These are phyloP conservation scores for Phytophthora hibernalis DNA, from an alignment of 352 stramenopile species.

Conservation along the genomic window DNA sequence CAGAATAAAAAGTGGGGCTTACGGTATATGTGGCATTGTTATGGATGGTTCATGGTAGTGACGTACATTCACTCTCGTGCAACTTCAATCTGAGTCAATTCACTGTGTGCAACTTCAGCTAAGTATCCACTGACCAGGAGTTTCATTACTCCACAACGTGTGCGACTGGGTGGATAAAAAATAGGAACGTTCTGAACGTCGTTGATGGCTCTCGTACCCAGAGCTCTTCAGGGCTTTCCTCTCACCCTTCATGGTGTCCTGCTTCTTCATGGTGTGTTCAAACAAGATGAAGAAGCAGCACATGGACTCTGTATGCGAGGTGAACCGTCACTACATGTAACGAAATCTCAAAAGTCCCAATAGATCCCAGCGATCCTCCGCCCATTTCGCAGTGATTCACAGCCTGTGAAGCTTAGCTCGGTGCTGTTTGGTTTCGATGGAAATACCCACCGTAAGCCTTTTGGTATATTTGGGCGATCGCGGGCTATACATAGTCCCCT, in stretches of 20 bases:
- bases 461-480: slow-evolving; percentile 14
- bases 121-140: background rate
- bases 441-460: background rate
- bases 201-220: too few relatives aligned
- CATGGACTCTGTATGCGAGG: too few relatives aligned
- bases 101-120: slow-evolving; percentile 8
- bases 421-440: slow-evolving; percentile 2
- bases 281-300: background rate
- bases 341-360: background rate
- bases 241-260: background rate
- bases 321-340: too few relatives aligned
- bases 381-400: background rate
- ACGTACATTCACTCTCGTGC: slow-evolving; percentile 1
- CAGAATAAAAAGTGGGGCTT: slow-evolving; percentile 17
- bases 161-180: too few relatives aligned
- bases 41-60: background rate
- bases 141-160: too few relatives aligned
- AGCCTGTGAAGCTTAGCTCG: too few relatives aligned
- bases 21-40: slow-evolving; percentile 4
- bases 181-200: too few relatives aligned
- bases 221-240: too few relatives aligned
- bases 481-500: too few relatives aligned
- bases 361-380: background rate
- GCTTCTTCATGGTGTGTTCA: slow-evolving; percentile 1
- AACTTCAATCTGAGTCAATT: slow-evolving; percentile 22